Evolutionary conservation across 1,284 basidiomycete species (phyloP).

Genomic region (Apiotrichum gamsii): DNA sequence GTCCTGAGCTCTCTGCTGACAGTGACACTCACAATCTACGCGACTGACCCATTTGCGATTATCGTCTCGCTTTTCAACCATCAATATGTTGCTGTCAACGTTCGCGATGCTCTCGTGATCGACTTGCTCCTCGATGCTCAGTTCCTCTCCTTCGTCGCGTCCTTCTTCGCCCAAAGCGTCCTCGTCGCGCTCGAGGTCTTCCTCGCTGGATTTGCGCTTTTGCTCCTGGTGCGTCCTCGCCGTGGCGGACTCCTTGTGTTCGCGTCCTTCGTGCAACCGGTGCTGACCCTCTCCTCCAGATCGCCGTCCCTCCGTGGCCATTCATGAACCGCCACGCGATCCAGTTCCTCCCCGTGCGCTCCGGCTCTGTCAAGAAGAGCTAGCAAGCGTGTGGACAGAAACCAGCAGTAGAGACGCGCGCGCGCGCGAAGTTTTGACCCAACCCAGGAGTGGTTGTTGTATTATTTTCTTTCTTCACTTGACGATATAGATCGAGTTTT

Average conservation of each 20-base stretch:
- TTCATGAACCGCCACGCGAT: constrained; percentile 32
- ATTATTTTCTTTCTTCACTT: no score
- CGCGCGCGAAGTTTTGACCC: no score
- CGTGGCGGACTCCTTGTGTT: neutral
- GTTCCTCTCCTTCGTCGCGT: constrained; percentile 30
- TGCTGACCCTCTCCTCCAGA: constrained; percentile 12
- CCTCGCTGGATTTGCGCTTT: constrained; percentile 23
- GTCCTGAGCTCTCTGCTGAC: no score
- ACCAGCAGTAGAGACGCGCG: no score
- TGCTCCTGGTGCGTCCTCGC: constrained; percentile 27
- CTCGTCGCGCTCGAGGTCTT: constrained; percentile 36
- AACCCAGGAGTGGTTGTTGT: no score
- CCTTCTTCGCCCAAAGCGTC: constrained; percentile 29
- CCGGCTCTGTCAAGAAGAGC: neutral
- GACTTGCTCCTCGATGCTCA: constrained; percentile 3
- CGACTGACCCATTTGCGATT: neutral
- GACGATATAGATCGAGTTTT: no score
- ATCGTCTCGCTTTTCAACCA: neutral
- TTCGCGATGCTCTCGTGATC: no score
- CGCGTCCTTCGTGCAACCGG: neutral
- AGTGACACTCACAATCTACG: neutral
- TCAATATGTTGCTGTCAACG: no score
- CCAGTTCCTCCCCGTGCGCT: constrained; percentile 34
- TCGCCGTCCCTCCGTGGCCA: constrained; percentile 37
- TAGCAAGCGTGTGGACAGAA: no score